Base-by-base conservation (phyloP, 2,329 filamentous ascomycete genomes). In the Fusarium gaditjirri region DNA sequence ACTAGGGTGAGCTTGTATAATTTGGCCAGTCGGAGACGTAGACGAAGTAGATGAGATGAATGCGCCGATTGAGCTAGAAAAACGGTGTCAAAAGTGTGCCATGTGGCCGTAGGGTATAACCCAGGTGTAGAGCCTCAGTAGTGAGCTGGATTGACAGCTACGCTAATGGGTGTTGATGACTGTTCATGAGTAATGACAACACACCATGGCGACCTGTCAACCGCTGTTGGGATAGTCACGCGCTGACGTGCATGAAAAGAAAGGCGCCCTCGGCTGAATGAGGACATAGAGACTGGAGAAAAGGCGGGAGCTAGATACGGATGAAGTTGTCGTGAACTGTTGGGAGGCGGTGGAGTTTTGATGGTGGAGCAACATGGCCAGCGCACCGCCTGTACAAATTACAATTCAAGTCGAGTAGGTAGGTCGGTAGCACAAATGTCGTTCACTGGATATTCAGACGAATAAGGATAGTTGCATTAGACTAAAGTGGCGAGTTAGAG, bases 161-260 rank as follows among this genome's bases (percentile, higher is more conserved):
- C 43, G 31, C 29, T 5, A 31, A 57, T 19, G 41, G 25, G 31
- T 41, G n/a, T 44, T 46, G 54, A 49, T 49, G 54, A 57, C 54
- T 49, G 25, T 56, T 46, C 11, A 49, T 49, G 41, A 36, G 19
- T 35, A 35, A 36, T 49, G 41, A 64, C 58, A 74, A 59, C 50
- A 70, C 56, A 55, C 70, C 61, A 73, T 42, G 47, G 39, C 44
- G 31, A 63, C 27, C 38, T 63, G 70, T 73, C 67, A 67, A 71
- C 46, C 25, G 50, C 41, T 57, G 57, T 64, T 39, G 38, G 44
- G 23, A 57, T 59, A 50, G 43, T 61, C 60, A 70, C 72, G 57
- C 49, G 62, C 74, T 77, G 75, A 77, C 74, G 70, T 77, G 75
- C 75, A 77, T 77, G 65, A 68, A 61, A 52, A 38, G n/a, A 55